Base-by-base conservation (phyloP, 2,329 filamentous ascomycete species). In the Triangularia verruculosa region DNA sequence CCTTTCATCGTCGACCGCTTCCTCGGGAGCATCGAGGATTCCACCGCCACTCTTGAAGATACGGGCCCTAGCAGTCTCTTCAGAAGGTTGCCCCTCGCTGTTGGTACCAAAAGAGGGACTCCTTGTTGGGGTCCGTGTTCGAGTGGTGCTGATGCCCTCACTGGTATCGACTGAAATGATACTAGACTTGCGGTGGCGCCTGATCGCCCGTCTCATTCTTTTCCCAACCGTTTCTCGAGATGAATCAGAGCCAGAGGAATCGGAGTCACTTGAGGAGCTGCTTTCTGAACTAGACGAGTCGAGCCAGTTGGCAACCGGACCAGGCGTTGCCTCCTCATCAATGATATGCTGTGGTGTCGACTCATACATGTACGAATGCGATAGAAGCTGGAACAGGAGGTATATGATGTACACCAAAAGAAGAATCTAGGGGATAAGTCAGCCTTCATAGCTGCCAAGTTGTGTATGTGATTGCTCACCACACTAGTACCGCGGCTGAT, bases 281-380 rank as follows among this genome's bases (percentile, higher is more conserved):
- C 78, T 78, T 28, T 85, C 82, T 1, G 82, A 84, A 68, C 80
- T 83, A 2, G 89, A 91, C 0, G 87, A 87, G 67, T 95, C 90
- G 72, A 97, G 84, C 77, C 94, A 91, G 30, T 90, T 90, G 17
- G 90, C 90, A 12, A 93, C 84, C 0, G 95, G 89, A 67, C 93
- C 93, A 22, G 93, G 93, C 54, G 92, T 89, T 0, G 92, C 89
- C 74, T 97, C 93, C 71, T 95, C 92, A 70, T 97, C 93, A 67
- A 97, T 95, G 65, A 96, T 90, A 70, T 93, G 89, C 77, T 97
- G 93, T 9, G 93, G 93, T 4, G 91, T 97, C 69, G 92, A 95
- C 76, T 93, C 90, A 70, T 97, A 96, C 80, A 97, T 88, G 78
- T 96, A 96, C 8, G 91, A 85, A 74, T 97, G 93, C 1, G 92